Conservation (phyloP, 805 yeast species). For the Candida patagonica region DNA sequence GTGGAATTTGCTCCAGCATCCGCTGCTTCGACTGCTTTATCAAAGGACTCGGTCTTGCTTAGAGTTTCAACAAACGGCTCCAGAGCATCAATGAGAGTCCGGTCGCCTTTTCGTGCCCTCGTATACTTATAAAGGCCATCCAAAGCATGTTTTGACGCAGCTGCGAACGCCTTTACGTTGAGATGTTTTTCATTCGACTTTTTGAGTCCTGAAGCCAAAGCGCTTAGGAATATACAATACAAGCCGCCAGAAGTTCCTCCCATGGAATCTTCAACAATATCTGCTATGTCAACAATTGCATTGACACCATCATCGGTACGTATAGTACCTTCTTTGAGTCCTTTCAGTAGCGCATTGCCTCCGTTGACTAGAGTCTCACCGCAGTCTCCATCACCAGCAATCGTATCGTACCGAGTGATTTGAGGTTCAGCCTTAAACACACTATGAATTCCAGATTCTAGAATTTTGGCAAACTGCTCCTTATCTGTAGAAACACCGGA, state of each 20-base stretch:
- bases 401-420: conserved; percentile 75
- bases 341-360: conserved; percentile 57
- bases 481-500: conserved; percentile 29
- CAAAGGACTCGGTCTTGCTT: conserved; percentile 39
- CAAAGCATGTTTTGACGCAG: conserved; percentile 43
- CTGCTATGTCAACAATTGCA: conserved; percentile 64
- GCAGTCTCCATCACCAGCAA: conserved; percentile 96
- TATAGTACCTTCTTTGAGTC: conserved; percentile 34
- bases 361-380: conserved; percentile 86
- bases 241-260: conserved; percentile 97
- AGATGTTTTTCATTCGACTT: conserved; percentile 17
- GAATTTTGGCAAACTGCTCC: conserved; percentile 25
- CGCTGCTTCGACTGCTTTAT: conserved; percentile 48
- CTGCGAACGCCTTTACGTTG: conserved; percentile 20
- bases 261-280: conserved; percentile 81
- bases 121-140: conserved; percentile 77
- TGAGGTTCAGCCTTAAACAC: conserved; percentile 65
- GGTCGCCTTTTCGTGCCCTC: conserved; percentile 78
- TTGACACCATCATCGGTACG: conserved; percentile 34
- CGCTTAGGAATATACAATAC: conserved; percentile 76
- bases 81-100: conserved; percentile 81
- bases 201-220: conserved; percentile 49
- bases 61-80: conserved; percentile 76
- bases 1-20: conserved; percentile 68
- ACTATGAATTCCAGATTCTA: conserved; percentile 42